Evolutionary conservation across 179 eudicot genomes (phyloP), one percentile per base, ranked within the genome.

Genomic region (Patellifolia procumbens): DNA sequence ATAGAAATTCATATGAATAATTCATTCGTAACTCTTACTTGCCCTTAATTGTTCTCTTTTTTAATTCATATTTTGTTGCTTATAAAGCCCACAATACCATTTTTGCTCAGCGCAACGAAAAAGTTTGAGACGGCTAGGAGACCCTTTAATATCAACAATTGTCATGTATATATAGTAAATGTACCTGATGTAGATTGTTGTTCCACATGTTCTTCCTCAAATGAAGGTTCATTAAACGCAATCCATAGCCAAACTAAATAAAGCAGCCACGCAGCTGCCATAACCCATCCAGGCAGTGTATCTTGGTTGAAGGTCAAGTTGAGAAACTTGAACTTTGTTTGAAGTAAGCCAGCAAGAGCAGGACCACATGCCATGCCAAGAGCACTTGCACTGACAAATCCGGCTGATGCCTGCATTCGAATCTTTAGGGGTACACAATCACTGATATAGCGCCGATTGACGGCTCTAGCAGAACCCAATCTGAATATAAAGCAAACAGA

Each of bases 321-420:
- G 56, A 84, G 87, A 43, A 92, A 67, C 76, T 78, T 92, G 63
- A 90, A 90, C 42, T 92, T 79, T 32, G 73, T 82, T 77, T 92
- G 97, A 66, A 92, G 92, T 62, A 89, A 73, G 29, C 93, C 95
- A 67, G 91, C 94, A 78, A 92, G 87, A 60, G 97, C 97, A 37
- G 97, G 97, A 31, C 97, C 97, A 84, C 94, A 90, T 49, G 97
- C 97, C 97, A 92, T 92, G 80, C 97, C 97, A 61, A 92, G 91
- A 80, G 95, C 97, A 84, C 97, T 92, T 62, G 97, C 97, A 82
- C 94, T 92, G 61, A 92, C 97, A 76, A 92, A 92, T 53, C 86
- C 97, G 48, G 97, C 97, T 68, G 97, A 92, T 67, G 97, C 94
- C 78, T 92, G 97, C 97, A 90, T 85, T 17, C 94, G 88, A 53